These are phyloP conservation scores for Fusarium nurragi DNA, from an alignment of 2,329 filamentous ascomycete species.

Conservation along the genomic window DNA sequence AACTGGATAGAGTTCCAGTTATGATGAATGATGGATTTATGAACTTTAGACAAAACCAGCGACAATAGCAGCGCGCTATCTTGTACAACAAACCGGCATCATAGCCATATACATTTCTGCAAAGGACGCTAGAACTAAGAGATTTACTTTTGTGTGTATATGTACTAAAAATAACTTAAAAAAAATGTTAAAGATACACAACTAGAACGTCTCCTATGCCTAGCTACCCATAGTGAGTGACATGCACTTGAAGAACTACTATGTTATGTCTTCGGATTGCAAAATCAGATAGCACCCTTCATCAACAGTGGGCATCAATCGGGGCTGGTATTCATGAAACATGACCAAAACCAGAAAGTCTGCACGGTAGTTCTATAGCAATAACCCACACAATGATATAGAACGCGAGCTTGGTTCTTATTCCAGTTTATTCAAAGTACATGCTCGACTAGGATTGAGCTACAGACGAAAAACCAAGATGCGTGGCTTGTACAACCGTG, in stretches of 20 bases:
- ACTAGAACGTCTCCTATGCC: neutral
- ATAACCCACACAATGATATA: neutral
- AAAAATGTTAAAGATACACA: slow-evolving; percentile 14
- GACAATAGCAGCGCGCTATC: slow-evolving; percentile 29
- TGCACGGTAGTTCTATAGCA: neutral
- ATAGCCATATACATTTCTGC: slow-evolving; percentile 18
- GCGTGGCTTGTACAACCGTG: neutral
- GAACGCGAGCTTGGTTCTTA: neutral
- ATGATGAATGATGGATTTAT: slow-evolving; percentile 40
- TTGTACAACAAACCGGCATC: slow-evolving; percentile 30
- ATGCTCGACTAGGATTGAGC: neutral
- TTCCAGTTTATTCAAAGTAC: neutral
- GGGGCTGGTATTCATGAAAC: neutral
- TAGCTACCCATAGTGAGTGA: neutral
- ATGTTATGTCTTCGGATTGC: neutral
- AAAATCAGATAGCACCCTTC: neutral
- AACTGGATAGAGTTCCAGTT: slow-evolving; percentile 25
- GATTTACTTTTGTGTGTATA: slow-evolving; percentile 9
- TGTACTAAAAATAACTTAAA: slow-evolving; percentile 6
- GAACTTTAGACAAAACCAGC: slow-evolving; percentile 38
- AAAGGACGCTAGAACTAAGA: slow-evolving; percentile 16
- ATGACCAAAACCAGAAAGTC: neutral
- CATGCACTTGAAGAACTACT: neutral
- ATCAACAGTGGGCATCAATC: neutral
- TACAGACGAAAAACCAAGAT: neutral